Evolutionary conservation across 257 asterid species (phyloP), one percentile per base, ranked within the genome.

Genomic region (Solanum arcanum): DNA sequence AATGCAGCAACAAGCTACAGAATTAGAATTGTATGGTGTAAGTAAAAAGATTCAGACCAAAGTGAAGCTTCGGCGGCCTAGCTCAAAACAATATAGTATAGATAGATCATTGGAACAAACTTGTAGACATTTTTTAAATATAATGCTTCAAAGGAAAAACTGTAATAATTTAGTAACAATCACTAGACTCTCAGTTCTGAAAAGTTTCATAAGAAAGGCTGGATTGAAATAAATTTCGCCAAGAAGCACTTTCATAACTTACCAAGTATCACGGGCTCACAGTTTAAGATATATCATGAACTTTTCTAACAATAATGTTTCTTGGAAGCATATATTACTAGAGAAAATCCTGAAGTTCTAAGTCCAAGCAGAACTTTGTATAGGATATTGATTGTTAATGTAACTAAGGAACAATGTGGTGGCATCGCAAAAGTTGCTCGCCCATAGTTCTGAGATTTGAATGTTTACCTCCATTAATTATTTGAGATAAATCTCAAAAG

Each of bases 1-100:
- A 94, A 94, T 80, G 94, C 92, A 47, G 90, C 91, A 83, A 91
- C 98, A 87, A 95, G 95, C 99, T 95, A 89, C 29, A 42, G 47
- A 88, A 77, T 78, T 69, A 90, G 75, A 49, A 84, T 69, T 70
- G 77, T 23, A 23, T 64, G 83, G 66, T 44, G 29, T 86, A 81
- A 86, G 86, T 18, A 37, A 86, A 35, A 16, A 35, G 59, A 25
- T 29, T 59, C 47, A 11, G 47, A 20, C 81, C 81, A 73, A 37
- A 73, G 5, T 5, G 13, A 73, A 35, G 49, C 31, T 73, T 6
- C 18, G 42, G 21, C 11, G 42, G 21, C 7, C 14, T 37, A 20
- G 29, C 15, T 21, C 29, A 73, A 73, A 73, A 18, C 16, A 37
- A 73, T 73, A 73, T 73, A 20, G 81, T 72, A 33, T 72, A 37